phyloP scores from a whole-genome alignment of 176 grass and related monocot genomes.

The Avena eriantha region DNA sequence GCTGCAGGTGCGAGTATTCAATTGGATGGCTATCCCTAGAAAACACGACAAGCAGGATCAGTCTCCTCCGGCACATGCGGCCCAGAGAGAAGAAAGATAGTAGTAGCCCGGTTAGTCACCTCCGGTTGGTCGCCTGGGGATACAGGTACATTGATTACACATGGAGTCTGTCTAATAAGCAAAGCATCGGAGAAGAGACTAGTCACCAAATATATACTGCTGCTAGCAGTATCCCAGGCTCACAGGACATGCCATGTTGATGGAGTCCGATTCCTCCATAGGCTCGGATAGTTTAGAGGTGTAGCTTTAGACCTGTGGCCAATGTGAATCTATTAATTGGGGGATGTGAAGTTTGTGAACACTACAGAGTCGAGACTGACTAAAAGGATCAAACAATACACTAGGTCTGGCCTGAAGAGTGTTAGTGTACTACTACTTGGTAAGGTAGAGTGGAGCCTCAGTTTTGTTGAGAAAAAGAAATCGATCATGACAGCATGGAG shows the following conservation, averaged over 20 bases:
- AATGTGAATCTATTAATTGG: background rate
- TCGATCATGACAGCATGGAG: background rate
- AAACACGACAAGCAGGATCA: constrained; percentile 44
- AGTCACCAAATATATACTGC: background rate
- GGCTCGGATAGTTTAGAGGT: too few relatives aligned
- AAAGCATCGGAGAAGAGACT: constrained; percentile 16
- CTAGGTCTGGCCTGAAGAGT: background rate
- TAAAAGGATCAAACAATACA: background rate
- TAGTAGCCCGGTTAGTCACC: constrained; percentile 15
- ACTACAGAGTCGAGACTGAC: background rate
- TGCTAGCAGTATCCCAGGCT: background rate
- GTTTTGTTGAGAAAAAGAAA: background rate
- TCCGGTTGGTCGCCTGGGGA: background rate
- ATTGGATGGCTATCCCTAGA: constrained; percentile 30
- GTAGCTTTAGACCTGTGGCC: background rate
- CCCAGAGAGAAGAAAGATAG: background rate
- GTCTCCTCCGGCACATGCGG: constrained; percentile 46
- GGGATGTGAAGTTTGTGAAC: constrained; percentile 1
- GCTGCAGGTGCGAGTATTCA: constrained; percentile 53
- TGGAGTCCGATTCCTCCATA: too few relatives aligned
- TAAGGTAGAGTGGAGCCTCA: background rate
- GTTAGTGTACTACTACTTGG: background rate
- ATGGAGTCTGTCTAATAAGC: background rate
- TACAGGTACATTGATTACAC: constrained; percentile 24
- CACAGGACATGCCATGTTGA: background rate